Conservation (phyloP, 176 grass and related monocot genomes). For the Alloteropsis semialata region DNA sequence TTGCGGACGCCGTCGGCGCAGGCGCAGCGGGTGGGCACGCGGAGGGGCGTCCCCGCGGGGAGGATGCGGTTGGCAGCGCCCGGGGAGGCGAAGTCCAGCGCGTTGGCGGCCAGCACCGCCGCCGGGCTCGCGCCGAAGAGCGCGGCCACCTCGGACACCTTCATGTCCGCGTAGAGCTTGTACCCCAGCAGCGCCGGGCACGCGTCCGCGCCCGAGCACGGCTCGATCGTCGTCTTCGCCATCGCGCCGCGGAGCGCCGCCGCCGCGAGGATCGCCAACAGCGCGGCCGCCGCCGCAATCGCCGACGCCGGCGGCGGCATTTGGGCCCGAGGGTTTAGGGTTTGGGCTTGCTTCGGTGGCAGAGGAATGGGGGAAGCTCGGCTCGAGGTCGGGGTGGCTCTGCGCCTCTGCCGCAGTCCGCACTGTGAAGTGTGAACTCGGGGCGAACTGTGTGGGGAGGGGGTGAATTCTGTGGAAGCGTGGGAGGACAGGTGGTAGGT, state of each 20-base stretch:
- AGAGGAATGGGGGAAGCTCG: not conserved
- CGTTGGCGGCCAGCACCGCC: slow-evolving; percentile 56
- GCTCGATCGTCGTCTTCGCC: slow-evolving; percentile 85
- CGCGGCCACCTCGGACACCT: slow-evolving; percentile 76
- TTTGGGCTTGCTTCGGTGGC: not conserved
- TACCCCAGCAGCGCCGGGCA: slow-evolving; percentile 78
- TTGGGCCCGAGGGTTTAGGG: slow-evolving; percentile 32
- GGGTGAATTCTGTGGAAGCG: not conserved
- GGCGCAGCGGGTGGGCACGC: slow-evolving; percentile 60
- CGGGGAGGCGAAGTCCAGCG: slow-evolving; percentile 56
- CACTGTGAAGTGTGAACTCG: not conserved
- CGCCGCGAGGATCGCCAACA: slow-evolving; percentile 9
- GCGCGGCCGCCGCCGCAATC: not conserved
- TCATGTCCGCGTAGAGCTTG: slow-evolving; percentile 80
- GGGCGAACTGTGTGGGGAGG: not conserved
- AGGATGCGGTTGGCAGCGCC: slow-evolving; percentile 63
- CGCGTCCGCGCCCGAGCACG: slow-evolving; percentile 60
- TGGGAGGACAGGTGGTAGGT: not conserved
- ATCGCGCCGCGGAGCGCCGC: not conserved
- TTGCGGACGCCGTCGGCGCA: slow-evolving; percentile 76
- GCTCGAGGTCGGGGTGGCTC: slow-evolving; percentile 10
- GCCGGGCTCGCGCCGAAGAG: slow-evolving; percentile 57
- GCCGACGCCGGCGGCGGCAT: slow-evolving; percentile 12
- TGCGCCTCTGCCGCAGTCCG: too few species aligned
- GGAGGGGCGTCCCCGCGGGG: slow-evolving; percentile 65